Percentiles rank a stretch among this genome's conserved stretches.
Evolutionary conservation across 352 stramenopile genomes (phyloP).

Genomic region (Elongisporangium senticosum): DNA sequence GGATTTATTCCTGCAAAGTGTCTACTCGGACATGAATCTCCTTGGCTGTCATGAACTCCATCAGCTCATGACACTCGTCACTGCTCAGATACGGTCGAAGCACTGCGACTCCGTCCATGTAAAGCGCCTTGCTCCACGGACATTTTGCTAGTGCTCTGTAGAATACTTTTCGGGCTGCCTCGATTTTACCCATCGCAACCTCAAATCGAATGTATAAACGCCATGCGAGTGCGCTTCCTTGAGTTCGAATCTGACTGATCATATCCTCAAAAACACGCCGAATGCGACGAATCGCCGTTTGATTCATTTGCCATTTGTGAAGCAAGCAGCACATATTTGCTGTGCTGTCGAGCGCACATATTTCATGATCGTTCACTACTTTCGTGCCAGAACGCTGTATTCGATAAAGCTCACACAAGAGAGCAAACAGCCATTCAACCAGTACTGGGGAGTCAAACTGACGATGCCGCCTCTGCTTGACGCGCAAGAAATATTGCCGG

Average conservation of each 20-base stretch:
- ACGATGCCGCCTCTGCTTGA: constrained; percentile 36
- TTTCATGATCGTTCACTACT: background rate
- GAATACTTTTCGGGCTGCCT: constrained; percentile 62
- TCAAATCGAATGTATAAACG: constrained; percentile 77
- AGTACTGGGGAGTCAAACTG: constrained; percentile 59
- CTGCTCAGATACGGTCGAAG: constrained; percentile 60
- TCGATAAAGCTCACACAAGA: constrained; percentile 60
- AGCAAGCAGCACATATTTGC: constrained; percentile 46
- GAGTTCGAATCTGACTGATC: constrained; percentile 40
- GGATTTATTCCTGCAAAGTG: constrained; percentile 8
- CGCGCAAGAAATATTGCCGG: constrained; percentile 46
- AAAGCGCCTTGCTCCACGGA: constrained; percentile 77
- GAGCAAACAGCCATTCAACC: constrained; percentile 69
- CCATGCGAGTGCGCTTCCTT: constrained; percentile 56
- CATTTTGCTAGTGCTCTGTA: constrained; percentile 66
- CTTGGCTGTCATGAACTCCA: constrained; percentile 65
- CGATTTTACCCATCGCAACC: constrained; percentile 58
- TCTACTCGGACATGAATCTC: constrained; percentile 66
- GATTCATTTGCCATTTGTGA: constrained; percentile 63
- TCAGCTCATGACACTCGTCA: constrained; percentile 54
- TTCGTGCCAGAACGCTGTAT: constrained; percentile 33
- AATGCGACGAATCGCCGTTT: constrained; percentile 43
- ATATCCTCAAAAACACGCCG: constrained; percentile 63
- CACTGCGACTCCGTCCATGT: constrained; percentile 56
- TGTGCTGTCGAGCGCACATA: background rate